Percentiles rank a stretch among this genome's conserved stretches.
These are phyloP conservation scores for Nymphaea colorata DNA, from an alignment of 164 flowering plant genomes.

Conservation along the genomic window DNA sequence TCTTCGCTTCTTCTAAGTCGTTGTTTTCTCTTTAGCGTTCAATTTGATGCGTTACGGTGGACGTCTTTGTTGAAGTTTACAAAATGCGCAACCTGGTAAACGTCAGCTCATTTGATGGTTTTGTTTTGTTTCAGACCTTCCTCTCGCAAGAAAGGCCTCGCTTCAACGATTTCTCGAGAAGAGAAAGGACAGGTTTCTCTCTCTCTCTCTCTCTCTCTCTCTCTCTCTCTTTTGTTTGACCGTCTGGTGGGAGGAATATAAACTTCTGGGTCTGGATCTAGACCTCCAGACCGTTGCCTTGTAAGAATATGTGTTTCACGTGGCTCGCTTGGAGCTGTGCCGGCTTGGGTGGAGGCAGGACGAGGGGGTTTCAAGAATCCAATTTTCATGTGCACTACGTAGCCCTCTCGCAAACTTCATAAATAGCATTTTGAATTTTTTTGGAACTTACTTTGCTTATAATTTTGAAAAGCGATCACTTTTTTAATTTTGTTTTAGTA, in stretches of 20 bases:
- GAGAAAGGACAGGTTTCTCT: constrained; percentile 69
- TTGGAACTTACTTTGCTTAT: too few relatives aligned
- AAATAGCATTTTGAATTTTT: too few relatives aligned
- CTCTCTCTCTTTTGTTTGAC: constrained; percentile 24
- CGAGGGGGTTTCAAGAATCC: not conserved
- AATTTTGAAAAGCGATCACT: too few relatives aligned
- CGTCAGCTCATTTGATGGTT: not conserved
- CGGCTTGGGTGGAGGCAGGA: too few relatives aligned
- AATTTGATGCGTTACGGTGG: not conserved
- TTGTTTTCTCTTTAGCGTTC: not conserved
- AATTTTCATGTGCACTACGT: not conserved
- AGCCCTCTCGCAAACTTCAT: too few relatives aligned
- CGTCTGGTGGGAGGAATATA: not conserved
- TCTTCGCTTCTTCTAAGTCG: too few relatives aligned
- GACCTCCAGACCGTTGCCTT: not conserved
- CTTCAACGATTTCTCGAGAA: constrained; percentile 75
- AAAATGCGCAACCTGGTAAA: too few relatives aligned
- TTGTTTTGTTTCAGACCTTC: constrained; percentile 34
- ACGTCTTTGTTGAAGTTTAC: not conserved
- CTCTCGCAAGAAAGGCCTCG: constrained; percentile 65
- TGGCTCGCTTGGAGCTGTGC: too few relatives aligned
- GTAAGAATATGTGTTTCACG: not conserved
- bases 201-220: constrained; percentile 49
- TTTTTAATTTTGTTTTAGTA: too few relatives aligned
- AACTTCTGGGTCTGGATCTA: not conserved